Evolutionary conservation across 2,329 filamentous ascomycete genomes (phyloP).

Genomic region (Colletotrichum eleusines): DNA sequence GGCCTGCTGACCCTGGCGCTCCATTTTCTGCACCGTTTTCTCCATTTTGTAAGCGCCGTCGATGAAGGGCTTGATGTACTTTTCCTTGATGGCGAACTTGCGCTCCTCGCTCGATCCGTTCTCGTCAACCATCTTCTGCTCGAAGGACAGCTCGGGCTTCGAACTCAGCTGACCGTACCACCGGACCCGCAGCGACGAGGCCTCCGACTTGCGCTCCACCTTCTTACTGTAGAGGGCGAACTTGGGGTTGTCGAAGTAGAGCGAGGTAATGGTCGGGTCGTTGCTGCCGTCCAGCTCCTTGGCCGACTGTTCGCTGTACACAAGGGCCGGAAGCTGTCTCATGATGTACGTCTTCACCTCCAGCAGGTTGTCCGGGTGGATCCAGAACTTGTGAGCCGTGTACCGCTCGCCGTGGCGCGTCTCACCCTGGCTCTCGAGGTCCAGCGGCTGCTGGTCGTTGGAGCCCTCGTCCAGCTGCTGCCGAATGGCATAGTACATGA

Average conservation of each 20-base stretch:
- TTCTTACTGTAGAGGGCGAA: conserved; percentile 91
- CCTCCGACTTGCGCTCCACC: conserved; percentile 79
- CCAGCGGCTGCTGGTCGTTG: conserved; percentile 53
- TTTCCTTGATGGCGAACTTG: conserved; percentile 89
- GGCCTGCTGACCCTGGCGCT: conserved; percentile 76
- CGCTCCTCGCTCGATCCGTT: conserved; percentile 83
- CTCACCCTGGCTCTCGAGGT: conserved; percentile 66
- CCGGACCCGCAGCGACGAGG: conserved; percentile 84
- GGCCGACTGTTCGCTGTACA: conserved; percentile 90
- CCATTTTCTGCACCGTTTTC: conserved; percentile 89
- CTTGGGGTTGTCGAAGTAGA: conserved; percentile 92
- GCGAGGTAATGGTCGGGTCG: conserved; percentile 92
- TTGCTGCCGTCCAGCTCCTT: conserved; percentile 84
- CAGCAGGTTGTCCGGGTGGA: conserved; percentile 93
- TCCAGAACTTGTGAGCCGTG: conserved; percentile 95
- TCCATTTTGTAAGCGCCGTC: conserved; percentile 91
- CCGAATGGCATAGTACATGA: conserved; percentile 95
- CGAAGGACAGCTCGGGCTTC: conserved; percentile 84
- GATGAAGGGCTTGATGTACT: conserved; percentile 90
- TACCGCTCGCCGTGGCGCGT: conserved; percentile 78
- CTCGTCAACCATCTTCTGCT: conserved; percentile 88
- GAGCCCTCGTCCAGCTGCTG: conserved; percentile 78
- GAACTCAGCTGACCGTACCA: conserved; percentile 91
- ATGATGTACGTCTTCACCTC: conserved; percentile 98
- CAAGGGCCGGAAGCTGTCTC: conserved; percentile 87